phyloP scores from a whole-genome alignment of 192 early-diverging fungal genomes.

The Dispira simplex region DNA sequence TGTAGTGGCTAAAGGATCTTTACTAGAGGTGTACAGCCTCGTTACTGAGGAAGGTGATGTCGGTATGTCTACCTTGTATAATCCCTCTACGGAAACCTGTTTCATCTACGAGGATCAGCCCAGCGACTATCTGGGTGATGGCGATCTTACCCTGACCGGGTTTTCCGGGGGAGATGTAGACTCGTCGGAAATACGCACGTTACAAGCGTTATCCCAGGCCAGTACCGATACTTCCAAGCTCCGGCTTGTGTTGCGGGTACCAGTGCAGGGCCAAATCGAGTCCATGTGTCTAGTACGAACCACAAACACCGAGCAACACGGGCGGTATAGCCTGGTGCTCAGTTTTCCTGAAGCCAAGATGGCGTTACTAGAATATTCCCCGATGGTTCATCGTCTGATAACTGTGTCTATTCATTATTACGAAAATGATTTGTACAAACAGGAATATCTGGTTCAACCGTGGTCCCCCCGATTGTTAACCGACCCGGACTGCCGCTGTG shows the following conservation, averaged over 20 bases:
- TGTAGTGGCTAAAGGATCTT: background rate
- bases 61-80: background rate
- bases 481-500: conserved; percentile 83
- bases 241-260: background rate
- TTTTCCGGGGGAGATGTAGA: background rate
- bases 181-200: conserved; percentile 7
- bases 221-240: background rate
- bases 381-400: conserved; percentile 49
- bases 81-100: background rate
- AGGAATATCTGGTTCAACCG: conserved; percentile 48
- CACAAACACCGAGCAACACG: background rate
- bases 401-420: conserved; percentile 97
- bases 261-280: background rate
- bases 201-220: background rate
- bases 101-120: conserved; percentile 2
- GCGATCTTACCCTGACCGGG: background rate
- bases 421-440: conserved; percentile 80
- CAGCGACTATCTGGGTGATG: background rate
- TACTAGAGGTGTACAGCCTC: conserved; percentile 8
- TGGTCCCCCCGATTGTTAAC: conserved; percentile 45
- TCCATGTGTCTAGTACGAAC: background rate
- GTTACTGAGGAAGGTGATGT: background rate
- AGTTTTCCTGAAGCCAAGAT: conserved; percentile 49
- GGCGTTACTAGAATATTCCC: conserved; percentile 78
- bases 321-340: conserved; percentile 17